These are phyloP conservation scores for Bolboschoenus planiculmis DNA, from an alignment of 176 grass and related monocot species.

Conservation along the genomic window DNA sequence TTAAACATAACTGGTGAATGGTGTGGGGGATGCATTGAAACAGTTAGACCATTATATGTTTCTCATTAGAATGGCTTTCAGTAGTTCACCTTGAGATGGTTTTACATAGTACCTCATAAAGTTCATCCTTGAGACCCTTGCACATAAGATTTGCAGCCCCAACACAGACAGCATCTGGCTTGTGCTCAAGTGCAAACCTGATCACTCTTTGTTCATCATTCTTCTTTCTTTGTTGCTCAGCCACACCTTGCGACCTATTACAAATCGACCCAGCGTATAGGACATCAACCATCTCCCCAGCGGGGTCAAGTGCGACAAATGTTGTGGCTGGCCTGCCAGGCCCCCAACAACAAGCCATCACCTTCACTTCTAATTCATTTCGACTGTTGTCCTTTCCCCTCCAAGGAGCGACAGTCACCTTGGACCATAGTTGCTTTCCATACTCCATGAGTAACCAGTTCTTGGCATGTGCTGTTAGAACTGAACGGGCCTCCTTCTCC, in stretches of 20 bases:
- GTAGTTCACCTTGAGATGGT: not conserved
- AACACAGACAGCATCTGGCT: conserved; percentile 79
- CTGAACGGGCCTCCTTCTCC: conserved; percentile 75
- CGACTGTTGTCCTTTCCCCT: conserved; percentile 67
- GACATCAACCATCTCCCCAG: conserved; percentile 93
- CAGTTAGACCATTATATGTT: not conserved
- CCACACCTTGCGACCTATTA: conserved; percentile 69
- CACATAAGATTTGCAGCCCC: conserved; percentile 82
- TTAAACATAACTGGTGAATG: not conserved
- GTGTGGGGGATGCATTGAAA: not conserved
- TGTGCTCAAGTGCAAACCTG: conserved; percentile 92
- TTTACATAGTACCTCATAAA: conserved; percentile 64
- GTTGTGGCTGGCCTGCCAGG: conserved; percentile 92
- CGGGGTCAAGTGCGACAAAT: conserved; percentile 86
- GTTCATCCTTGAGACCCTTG: conserved; percentile 93
- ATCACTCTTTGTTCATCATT: conserved; percentile 83
- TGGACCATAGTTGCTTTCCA: conserved; percentile 66
- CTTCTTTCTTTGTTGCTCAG: conserved; percentile 75
- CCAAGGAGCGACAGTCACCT: conserved; percentile 81
- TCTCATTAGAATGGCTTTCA: not conserved
- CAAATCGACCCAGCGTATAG: conserved; percentile 88
- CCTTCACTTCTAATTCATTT: conserved; percentile 67
- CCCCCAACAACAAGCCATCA: conserved; percentile 97
- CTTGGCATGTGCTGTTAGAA: conserved; percentile 67
- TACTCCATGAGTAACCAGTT: conserved; percentile 82